These are phyloP conservation scores for Curvularia sp. DNA, from an alignment of 2,329 filamentous ascomycete genomes.

Conservation along the genomic window DNA sequence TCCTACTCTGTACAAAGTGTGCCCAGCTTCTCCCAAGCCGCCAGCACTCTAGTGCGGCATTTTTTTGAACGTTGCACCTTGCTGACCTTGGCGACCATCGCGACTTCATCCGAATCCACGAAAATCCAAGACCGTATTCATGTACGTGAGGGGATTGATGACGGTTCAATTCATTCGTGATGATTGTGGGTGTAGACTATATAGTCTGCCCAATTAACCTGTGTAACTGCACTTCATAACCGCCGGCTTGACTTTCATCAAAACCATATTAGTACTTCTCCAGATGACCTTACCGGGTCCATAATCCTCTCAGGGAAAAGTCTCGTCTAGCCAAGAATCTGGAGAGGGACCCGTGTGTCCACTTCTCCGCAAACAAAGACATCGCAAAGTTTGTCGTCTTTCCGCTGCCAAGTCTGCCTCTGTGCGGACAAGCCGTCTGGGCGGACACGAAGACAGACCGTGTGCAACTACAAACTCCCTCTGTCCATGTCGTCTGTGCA, in stretches of 20 bases:
- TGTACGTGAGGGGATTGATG: background rate
- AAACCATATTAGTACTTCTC: background rate
- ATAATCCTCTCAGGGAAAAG: background rate
- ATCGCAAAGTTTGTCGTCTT: background rate
- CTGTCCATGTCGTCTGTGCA: slow-evolving; percentile 5
- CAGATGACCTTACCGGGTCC: no score
- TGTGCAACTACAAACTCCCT: slow-evolving; percentile 7
- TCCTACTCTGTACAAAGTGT: slow-evolving; percentile 6
- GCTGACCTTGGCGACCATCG: slow-evolving; percentile 3
- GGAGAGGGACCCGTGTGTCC: background rate
- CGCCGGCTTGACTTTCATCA: background rate
- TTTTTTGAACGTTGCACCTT: background rate
- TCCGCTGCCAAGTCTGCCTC: slow-evolving; percentile 15
- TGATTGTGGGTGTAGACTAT: background rate
- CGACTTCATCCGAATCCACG: slow-evolving; percentile 6
- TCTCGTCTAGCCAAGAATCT: slow-evolving; percentile 5
- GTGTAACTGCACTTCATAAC: background rate
- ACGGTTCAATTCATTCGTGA: background rate
- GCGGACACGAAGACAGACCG: slow-evolving; percentile 13
- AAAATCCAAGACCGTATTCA: background rate
- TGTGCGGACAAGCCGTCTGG: slow-evolving; percentile 11
- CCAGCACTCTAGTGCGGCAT: slow-evolving; percentile 10
- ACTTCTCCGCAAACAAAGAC: slow-evolving; percentile 7
- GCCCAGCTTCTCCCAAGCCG: slow-evolving; percentile 16
- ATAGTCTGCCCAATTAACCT: background rate